Base-by-base conservation (phyloP, 768 basidiomycete species). In the Fistulinella prunicolor region DNA sequence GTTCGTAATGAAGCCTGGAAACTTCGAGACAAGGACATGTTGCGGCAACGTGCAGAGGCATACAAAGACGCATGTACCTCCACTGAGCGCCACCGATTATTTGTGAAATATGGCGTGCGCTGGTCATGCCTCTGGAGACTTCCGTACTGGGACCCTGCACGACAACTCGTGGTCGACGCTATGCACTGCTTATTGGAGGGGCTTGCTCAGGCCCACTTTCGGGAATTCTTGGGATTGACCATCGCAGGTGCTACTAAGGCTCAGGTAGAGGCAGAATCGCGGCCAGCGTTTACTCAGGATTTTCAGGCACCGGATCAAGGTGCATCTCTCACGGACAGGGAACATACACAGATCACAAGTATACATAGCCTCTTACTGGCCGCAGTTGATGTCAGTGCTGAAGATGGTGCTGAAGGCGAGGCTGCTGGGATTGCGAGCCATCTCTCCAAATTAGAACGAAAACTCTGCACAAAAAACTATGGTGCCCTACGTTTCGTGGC, bases 121-220 rank as follows among this genome's bases (percentile, higher is more conserved):
- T 63, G 59, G 61, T 58, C 52, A 38, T 3, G 24, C 3, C 46
- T 65, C 13, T 54, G 53, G 40, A 6, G 35, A 2, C 50, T 65
- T 3, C 42, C 42, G 6, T 62, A 65, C 36, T 65, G 62, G 64
- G 30, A 59, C 22, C 62, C 62, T 6, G 34, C 53, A 23, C 4
- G n/a, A 6, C 48, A 44, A 12, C 20, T 57, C 2, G 54, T 62
- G 3, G 49, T 61, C 4, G 50, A 65, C 28, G 7, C 46, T 2
- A 65, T 65, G 62, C 64, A 65, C 49, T 53, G 46, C 38, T 20
- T 59, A 6, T 20, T 47, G n/a, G n/a, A n/a, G n/a, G n/a, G n/a
- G n/a, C n/a, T n/a, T n/a, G n/a, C n/a, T n/a, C n/a, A n/a, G n/a
- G n/a, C n/a, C n/a, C n/a, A n/a, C n/a, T n/a, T n/a, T n/a, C n/a